Evolutionary conservation across 805 yeast genomes (phyloP), one percentile per base, ranked within the genome.

Genomic region (Dipodascus albidus): DNA sequence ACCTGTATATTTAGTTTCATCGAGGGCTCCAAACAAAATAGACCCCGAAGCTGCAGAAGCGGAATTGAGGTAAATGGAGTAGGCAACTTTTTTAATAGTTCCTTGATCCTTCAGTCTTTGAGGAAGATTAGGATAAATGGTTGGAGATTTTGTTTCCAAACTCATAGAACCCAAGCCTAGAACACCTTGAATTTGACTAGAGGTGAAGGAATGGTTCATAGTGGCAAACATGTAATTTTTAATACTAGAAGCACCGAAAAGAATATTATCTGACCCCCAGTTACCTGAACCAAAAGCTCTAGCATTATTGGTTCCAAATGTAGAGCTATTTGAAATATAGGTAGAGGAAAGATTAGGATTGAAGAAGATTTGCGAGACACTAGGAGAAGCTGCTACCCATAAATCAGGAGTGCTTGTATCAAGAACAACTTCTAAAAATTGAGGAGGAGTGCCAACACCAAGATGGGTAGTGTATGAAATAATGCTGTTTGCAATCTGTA

Each of bases 401-500:
- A 83, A 63, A 63, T 84, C 90, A 1, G 85, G 74, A 0, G 88
- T 81, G 1, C 90, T 90, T 0, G 90, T 84, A 60, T 85, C 91
- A 11, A 85, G 64, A 27, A 82, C 64, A 14, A 82, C 80, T 2
- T 69, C 70, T 2, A 82, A 71, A 2, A 67, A 57, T 57, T 82
- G 83, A 0, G 70, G 58, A 0, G 81, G 75, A 0, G 86, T 76
- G 2, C 91, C 90, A 2, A 68, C 57, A 14, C 63, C 64, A 17
- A 68, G 62, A 11, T 49, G 52, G 17, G 64, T 59, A 22, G 59
- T 57, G 54, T 64, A 67, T 6, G 44, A 38, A n/a, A 38, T 38
- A 14, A 38, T 3, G n/a, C n/a, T 38, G 20, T 38, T 38, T 38
- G 15, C 15, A n/a, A 38, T 6, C 15, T 38, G 44, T n/a, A 38